Evolutionary conservation across 1,284 basidiomycete species (phyloP).

Genomic region (Phaffia rhodozyma): DNA sequence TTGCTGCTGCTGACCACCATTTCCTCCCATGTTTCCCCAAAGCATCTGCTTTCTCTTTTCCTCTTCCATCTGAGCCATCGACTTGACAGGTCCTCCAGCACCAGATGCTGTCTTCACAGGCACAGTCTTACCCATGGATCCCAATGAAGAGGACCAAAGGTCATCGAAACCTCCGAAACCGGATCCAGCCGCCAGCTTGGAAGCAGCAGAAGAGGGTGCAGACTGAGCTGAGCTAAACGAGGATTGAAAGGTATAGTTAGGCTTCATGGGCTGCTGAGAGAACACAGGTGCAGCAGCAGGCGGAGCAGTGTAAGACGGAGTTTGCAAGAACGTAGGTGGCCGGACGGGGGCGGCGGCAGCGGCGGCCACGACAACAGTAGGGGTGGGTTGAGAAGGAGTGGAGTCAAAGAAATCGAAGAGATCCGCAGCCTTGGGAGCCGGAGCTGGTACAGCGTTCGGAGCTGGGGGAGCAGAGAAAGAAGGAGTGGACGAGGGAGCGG

Average conservation of each 20-base stretch:
- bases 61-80: constrained; percentile 69
- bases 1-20: not conserved
- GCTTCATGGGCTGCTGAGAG: constrained; percentile 4
- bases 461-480: constrained; percentile 30
- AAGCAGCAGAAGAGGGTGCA: constrained; percentile 23
- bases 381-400: constrained; percentile 24
- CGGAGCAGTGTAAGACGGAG: constrained; percentile 7
- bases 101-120: constrained; percentile 23
- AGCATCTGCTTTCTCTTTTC: constrained; percentile 67
- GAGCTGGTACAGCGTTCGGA: constrained; percentile 22
- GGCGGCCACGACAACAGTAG: too few relatives aligned
- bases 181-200: constrained; percentile 16
- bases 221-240: not conserved
- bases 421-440: constrained; percentile 30
- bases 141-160: constrained; percentile 74
- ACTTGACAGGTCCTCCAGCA: constrained; percentile 19
- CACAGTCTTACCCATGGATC: constrained; percentile 33
- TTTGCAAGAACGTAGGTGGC: constrained; percentile 5
- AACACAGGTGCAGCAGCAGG: constrained; percentile 16
- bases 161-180: constrained; percentile 59
- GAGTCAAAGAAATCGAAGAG: constrained; percentile 43
- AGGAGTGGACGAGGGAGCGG: constrained; percentile 35
- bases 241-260: constrained; percentile 11
- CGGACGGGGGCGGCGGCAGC: constrained; percentile 7
- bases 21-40: constrained; percentile 42